A percentile compares a stretch with the other conserved stretches of the same genome.
Evolutionary conservation across 1,139 yeast genomes (phyloP).

Genomic region (Candida pseudoviswanathii): DNA sequence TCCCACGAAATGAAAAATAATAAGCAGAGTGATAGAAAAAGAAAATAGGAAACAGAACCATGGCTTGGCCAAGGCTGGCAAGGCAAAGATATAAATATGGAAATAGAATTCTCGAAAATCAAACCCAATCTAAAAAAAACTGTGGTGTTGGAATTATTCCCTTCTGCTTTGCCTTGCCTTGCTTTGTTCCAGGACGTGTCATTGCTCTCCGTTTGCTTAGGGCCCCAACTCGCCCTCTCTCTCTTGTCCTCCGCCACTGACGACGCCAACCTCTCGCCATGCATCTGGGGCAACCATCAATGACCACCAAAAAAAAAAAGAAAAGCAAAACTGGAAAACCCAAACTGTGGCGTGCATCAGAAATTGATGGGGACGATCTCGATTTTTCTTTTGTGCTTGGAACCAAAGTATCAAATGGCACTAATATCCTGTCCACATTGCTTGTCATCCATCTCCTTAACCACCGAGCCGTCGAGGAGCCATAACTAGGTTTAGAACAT

Average conservation of each 20-base stretch:
- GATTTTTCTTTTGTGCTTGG: background rate
- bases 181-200: background rate
- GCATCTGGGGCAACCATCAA: background rate
- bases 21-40: background rate
- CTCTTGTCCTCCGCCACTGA: no score
- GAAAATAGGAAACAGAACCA: background rate
- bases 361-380: background rate
- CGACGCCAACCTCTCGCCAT: background rate
- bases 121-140: background rate
- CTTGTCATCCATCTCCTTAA: no score
- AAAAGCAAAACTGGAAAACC: background rate
- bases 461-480: no score
- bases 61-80: background rate
- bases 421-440: no score
- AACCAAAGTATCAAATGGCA: background rate
- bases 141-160: background rate
- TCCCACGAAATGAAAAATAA: background rate
- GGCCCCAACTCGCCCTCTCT: background rate
- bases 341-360: background rate
- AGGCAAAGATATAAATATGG: background rate
- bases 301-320: background rate
- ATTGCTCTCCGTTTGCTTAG: background rate
- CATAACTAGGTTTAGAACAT: background rate
- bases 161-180: background rate
- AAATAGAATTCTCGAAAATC: background rate